Evolutionary conservation across 2,329 filamentous ascomycete species (phyloP), one percentile per base, ranked within the genome.

Genomic region (Diaporthe vexans): DNA sequence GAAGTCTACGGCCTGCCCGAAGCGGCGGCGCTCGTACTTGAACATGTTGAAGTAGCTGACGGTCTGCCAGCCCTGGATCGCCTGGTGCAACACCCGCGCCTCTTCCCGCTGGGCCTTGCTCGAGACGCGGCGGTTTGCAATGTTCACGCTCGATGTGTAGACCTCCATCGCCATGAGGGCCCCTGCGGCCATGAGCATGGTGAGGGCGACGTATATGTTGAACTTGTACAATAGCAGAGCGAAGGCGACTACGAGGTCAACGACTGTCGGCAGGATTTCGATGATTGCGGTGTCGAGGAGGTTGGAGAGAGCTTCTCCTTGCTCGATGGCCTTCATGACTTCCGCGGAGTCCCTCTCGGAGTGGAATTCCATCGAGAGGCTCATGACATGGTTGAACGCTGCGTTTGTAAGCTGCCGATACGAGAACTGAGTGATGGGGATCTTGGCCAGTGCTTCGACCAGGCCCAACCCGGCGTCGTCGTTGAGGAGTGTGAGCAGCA

Each of bases 181-280:
- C 85, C 94, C 95, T 82, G 98, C 98, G 0, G 95, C 97, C 78
- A 98, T 94, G 75, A 98, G 91, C 73, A 94, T 91, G 75, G 98
- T 94, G 65, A 98, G 94, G 63, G 98, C 91, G 11, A 95, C 95
- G 81, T 97, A 98, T 79, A 97, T 83, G 76, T 92, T 91, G 79
- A 94, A 94, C 15, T 92, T 85, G 68, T 84, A 85, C 74, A 89
- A 91, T 6, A 94, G 84, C 76, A 90, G 92, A 73, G 84, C 85
- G 76, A 93, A 88, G 0, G 91, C 91, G 29, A 93, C 83, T 21
- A 87, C 77, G 11, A 94, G 81, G 80, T 94, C 93, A 21, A 91
- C 80, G 3, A 92, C 79, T 75, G 91, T 91, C 0, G 93, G 93
- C 0, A 87, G 79, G 24, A 94, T 84, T 21, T 90, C 85, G 75